phyloP scores from a whole-genome alignment of 768 basidiomycete genomes.

The Termitomyces sp. region DNA sequence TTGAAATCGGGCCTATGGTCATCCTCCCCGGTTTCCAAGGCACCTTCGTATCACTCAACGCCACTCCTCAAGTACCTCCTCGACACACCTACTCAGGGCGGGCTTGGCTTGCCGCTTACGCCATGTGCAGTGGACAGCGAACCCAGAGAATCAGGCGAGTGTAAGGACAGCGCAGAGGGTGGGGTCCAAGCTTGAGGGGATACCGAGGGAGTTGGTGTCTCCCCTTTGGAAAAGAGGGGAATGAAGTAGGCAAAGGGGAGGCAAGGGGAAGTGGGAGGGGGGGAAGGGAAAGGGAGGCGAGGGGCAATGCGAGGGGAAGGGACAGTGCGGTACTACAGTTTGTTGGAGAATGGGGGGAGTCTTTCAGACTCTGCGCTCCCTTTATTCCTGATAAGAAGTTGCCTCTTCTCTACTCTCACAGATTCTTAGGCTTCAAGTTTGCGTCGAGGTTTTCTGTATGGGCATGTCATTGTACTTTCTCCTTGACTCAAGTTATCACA shows the following conservation, averaged over 20 bases:
- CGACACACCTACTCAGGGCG: constrained; percentile 37
- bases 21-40: constrained; percentile 47
- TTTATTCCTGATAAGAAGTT: no score
- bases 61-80: constrained; percentile 41
- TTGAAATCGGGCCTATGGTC: constrained; percentile 51
- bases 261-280: no score
- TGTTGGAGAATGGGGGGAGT: no score
- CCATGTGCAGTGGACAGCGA: constrained; percentile 54
- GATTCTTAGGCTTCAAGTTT: no score
- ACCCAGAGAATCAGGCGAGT: constrained; percentile 43
- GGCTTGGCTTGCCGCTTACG: constrained; percentile 53
- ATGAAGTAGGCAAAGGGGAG: constrained; percentile 17
- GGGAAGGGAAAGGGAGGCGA: no score
- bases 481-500: no score
- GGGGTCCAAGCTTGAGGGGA: constrained; percentile 51
- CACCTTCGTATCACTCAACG: constrained; percentile 48
- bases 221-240: constrained; percentile 29
- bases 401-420: no score
- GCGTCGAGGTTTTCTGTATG: no score
- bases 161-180: constrained; percentile 47
- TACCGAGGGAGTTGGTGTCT: constrained; percentile 47
- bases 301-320: no score
- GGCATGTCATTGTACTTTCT: no score
- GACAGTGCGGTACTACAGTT: no score
- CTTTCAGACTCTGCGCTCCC: no score